Percentiles rank a stretch among this genome's conserved stretches.
Evolutionary conservation across 1,284 basidiomycete genomes (phyloP).

Genomic region (Takashimella tepidaria): DNA sequence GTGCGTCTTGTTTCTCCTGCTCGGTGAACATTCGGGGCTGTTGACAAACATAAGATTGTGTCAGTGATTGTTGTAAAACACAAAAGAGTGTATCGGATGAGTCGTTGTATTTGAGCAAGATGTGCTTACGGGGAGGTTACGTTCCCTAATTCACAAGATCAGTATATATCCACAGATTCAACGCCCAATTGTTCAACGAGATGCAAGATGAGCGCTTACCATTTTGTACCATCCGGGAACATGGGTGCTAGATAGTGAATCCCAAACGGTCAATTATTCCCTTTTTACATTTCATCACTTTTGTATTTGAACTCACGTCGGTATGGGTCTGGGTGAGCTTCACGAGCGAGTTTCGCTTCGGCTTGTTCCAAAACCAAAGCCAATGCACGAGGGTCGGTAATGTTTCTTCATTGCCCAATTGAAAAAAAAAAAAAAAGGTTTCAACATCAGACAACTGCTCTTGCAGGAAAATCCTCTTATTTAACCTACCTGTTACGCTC

Average conservation of each 20-base stretch:
- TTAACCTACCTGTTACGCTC: constrained; percentile 74
- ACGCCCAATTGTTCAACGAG: not conserved
- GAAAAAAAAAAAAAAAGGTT: not conserved
- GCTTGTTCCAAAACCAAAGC: constrained; percentile 74
- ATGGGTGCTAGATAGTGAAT: constrained; percentile 55
- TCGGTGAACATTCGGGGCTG: constrained; percentile 44
- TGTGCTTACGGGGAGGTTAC: constrained; percentile 47
- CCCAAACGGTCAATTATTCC: not conserved
- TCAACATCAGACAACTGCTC: not conserved
- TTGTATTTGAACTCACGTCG: constrained; percentile 58
- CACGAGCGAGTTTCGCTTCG: constrained; percentile 65
- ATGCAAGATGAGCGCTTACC: constrained; percentile 54
- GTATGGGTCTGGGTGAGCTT: constrained; percentile 84
- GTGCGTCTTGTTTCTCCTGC: constrained; percentile 37
- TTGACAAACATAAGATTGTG: too few relatives aligned
- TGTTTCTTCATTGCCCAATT: constrained; percentile 62
- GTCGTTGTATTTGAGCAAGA: too few relatives aligned
- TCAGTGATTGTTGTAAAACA: too few relatives aligned
- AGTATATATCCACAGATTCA: not conserved
- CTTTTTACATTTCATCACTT: constrained; percentile 9
- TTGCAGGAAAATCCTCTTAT: not conserved
- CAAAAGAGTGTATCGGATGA: too few relatives aligned
- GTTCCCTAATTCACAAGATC: constrained; percentile 40
- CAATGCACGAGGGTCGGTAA: constrained; percentile 79
- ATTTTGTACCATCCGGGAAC: constrained; percentile 81